Evolutionary conservation across 768 basidiomycete species (phyloP).

Genomic region (Leucocoprinus sp.): DNA sequence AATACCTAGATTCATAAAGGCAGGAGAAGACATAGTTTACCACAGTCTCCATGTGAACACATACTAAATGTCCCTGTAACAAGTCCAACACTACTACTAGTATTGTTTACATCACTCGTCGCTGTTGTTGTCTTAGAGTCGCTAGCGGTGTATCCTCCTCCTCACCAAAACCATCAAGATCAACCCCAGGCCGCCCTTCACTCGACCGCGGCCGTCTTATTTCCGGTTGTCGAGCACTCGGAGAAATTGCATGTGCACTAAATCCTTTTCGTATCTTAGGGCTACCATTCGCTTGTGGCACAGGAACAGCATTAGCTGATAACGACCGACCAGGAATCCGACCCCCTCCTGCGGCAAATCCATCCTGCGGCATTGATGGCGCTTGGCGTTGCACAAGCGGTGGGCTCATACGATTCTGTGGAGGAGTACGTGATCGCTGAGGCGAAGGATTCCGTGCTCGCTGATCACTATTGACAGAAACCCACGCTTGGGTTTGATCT

Average conservation of each 20-base stretch:
- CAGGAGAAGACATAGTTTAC: not conserved
- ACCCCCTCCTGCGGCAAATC: conserved; percentile 24
- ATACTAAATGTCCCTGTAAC: conserved; percentile 3
- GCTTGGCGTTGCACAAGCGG: conserved; percentile 16
- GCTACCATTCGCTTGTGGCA: conserved; percentile 34
- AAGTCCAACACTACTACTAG: conserved; percentile 9
- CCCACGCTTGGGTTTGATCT: conserved; percentile 27
- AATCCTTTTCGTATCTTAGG: conserved; percentile 49
- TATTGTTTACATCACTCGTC: conserved; percentile 30
- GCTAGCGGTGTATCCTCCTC: conserved; percentile 81
- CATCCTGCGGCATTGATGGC: conserved; percentile 25
- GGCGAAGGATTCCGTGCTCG: conserved; percentile 19
- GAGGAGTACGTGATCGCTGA: conserved; percentile 41
- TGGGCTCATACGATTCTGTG: conserved; percentile 17
- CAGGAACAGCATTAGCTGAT: conserved; percentile 51
- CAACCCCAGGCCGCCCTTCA: conserved; percentile 16
- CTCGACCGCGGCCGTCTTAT: conserved; percentile 23
- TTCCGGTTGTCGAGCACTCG: conserved; percentile 36
- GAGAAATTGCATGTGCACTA: conserved; percentile 53
- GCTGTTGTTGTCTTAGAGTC: conserved; percentile 69
- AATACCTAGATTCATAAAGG: conserved; percentile 9
- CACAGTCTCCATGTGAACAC: too few species aligned
- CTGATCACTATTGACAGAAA: conserved; percentile 17
- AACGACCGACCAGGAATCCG: conserved; percentile 50
- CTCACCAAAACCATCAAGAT: conserved; percentile 24